A percentile compares a stretch with the other conserved stretches of the same genome.
phyloP scores from a whole-genome alignment of 1,284 basidiomycete species.

The Nidula niveotomentosa region DNA sequence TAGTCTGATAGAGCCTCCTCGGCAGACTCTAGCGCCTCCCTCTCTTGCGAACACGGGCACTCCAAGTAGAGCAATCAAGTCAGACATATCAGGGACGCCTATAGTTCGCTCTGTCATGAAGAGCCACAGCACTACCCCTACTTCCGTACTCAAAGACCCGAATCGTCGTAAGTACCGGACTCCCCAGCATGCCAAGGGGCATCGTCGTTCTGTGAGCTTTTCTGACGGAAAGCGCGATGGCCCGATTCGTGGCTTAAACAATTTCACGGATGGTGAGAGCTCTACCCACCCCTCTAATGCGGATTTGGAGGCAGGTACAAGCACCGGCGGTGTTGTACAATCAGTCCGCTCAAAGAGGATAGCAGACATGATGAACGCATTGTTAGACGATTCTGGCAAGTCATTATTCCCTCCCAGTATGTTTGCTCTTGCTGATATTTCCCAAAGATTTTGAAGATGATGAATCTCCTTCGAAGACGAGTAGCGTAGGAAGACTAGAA shows the following conservation, averaged over 20 bases:
- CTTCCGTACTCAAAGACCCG: constrained; percentile 52
- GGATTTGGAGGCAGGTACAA: constrained; percentile 20
- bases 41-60: constrained; percentile 16
- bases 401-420: constrained; percentile 8
- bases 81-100: constrained; percentile 31
- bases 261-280: constrained; percentile 35
- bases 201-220: constrained; percentile 89
- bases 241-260: constrained; percentile 68
- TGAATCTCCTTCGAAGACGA: constrained; percentile 66
- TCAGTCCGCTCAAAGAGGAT: constrained; percentile 79
- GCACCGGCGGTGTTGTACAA: constrained; percentile 40
- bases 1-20: neutral
- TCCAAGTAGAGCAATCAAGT: constrained; percentile 16
- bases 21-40: neutral
- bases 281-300: constrained; percentile 19
- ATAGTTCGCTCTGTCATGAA: constrained; percentile 55
- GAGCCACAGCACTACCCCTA: constrained; percentile 49
- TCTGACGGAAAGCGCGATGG: constrained; percentile 88
- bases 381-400: constrained; percentile 70
- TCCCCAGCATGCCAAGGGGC: constrained; percentile 39
- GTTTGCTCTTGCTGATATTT: constrained; percentile 10
- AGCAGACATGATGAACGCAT: constrained; percentile 70
- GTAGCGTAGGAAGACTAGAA: constrained; percentile 41
- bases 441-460: constrained; percentile 42
- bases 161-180: constrained; percentile 46